A percentile compares a stretch with the other conserved stretches of the same genome.
phyloP scores from a whole-genome alignment of 768 basidiomycete species.

The Galerina marginata region DNA sequence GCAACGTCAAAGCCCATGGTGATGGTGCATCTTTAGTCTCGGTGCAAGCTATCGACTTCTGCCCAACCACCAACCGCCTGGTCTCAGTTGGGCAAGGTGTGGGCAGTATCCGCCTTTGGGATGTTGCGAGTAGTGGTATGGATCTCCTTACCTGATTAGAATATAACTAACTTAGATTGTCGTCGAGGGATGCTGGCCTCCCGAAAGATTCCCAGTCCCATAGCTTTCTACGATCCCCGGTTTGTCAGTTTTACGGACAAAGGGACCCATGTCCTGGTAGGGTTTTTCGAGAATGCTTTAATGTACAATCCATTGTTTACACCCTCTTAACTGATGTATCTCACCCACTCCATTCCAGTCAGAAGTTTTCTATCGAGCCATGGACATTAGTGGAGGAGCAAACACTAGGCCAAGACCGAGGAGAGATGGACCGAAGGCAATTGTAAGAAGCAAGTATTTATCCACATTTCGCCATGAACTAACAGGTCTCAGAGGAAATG shows the following conservation, averaged over 20 bases:
- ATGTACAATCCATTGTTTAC: neutral
- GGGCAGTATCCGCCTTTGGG: too few species aligned
- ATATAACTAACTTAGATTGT: neutral
- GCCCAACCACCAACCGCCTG: too few species aligned
- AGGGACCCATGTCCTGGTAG: neutral
- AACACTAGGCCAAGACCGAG: neutral
- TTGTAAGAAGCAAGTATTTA: neutral
- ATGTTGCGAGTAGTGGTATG: too few species aligned
- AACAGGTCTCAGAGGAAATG: neutral
- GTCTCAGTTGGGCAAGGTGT: too few species aligned
- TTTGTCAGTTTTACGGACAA: neutral
- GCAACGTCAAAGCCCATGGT: neutral
- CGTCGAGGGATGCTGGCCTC: neutral
- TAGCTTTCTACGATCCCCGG: neutral
- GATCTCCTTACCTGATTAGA: neutral
- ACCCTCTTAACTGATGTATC: neutral
- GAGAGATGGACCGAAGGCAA: neutral
- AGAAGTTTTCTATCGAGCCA: neutral
- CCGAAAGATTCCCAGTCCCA: neutral
- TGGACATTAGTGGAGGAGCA: neutral
- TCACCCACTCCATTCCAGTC: neutral
- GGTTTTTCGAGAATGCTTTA: neutral
- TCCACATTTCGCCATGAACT: neutral
- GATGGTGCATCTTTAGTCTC: neutral
- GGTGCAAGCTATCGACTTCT: too few species aligned